Percentiles rank a stretch among this genome's conserved stretches.
These are phyloP conservation scores for Hericium erinaceus DNA, from an alignment of 768 basidiomycete genomes.

Conservation along the genomic window DNA sequence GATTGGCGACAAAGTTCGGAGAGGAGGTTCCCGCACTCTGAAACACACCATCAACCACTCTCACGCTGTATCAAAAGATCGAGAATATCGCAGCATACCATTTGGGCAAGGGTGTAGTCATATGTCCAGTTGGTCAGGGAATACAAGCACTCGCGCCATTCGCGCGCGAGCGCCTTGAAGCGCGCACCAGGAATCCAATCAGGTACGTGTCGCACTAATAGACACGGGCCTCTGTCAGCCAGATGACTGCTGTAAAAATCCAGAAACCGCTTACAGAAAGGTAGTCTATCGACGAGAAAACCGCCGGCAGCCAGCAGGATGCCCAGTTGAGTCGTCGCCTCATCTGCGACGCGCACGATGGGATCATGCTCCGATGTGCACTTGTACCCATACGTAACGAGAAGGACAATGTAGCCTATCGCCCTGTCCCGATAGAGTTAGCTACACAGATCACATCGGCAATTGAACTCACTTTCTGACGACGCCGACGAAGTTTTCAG, in stretches of 20 bases:
- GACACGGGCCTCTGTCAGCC: neutral
- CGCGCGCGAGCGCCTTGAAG: neutral
- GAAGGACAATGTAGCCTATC: slow-evolving; percentile 10
- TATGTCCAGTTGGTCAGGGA: neutral
- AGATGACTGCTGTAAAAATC: too few species aligned
- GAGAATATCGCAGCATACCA: neutral
- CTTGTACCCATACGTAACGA: slow-evolving; percentile 12
- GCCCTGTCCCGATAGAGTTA: slow-evolving; percentile 1
- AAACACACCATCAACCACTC: neutral
- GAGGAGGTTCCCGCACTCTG: neutral
- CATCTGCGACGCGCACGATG: slow-evolving; percentile 15
- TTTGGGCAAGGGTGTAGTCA: neutral
- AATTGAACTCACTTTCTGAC: slow-evolving; percentile 12
- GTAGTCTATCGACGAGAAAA: slow-evolving; percentile 15
- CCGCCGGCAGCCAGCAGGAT: slow-evolving; percentile 6
- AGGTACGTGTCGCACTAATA: slow-evolving; percentile 1
- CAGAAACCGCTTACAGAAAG: neutral
- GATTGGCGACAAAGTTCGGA: neutral
- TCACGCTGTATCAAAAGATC: neutral
- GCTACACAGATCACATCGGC: neutral
- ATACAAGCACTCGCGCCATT: neutral
- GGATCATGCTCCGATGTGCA: slow-evolving; percentile 6
- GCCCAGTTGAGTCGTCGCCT: slow-evolving; percentile 12
- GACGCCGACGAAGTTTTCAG: slow-evolving; percentile 10
- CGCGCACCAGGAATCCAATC: slow-evolving; percentile 3